A percentile compares a stretch with the other conserved stretches of the same genome.
These are phyloP conservation scores for Fusarium sp. DNA, from an alignment of 2,329 filamentous ascomycete species.

Conservation along the genomic window DNA sequence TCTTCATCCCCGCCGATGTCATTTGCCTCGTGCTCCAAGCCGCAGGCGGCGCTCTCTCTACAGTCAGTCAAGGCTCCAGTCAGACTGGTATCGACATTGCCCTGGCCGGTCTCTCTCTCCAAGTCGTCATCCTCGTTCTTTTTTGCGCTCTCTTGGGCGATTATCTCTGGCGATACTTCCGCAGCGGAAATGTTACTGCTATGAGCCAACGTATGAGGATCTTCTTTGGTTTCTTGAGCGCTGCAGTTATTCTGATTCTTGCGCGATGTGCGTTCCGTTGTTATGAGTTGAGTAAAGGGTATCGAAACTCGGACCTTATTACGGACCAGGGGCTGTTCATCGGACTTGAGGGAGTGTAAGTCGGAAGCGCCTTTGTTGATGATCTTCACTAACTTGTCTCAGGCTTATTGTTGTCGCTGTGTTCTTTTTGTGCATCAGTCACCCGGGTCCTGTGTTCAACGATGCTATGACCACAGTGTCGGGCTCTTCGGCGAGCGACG, in stretches of 20 bases:
- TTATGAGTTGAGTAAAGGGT: slow-evolving; percentile 73
- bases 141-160: slow-evolving; percentile 63
- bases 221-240: slow-evolving; percentile 65
- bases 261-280: slow-evolving; percentile 72
- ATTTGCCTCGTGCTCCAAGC: slow-evolving; percentile 68
- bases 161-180: slow-evolving; percentile 60
- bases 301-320: slow-evolving; percentile 65
- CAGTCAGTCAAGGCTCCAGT: slow-evolving; percentile 59
- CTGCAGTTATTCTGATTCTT: slow-evolving; percentile 70
- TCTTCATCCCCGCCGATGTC: slow-evolving; percentile 66
- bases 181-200: slow-evolving; percentile 23
- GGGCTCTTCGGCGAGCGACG: slow-evolving; percentile 12
- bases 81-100: slow-evolving; percentile 55
- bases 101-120: slow-evolving; percentile 67
- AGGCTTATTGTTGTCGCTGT: slow-evolving; percentile 54
- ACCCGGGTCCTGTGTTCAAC: slow-evolving; percentile 53
- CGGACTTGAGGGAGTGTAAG: slow-evolving; percentile 64
- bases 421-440: slow-evolving; percentile 53
- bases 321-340: slow-evolving; percentile 65
- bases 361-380: not conserved
- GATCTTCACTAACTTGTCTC: slow-evolving; percentile 9
- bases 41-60: slow-evolving; percentile 65
- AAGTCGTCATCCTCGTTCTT: slow-evolving; percentile 66
- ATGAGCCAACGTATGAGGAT: slow-evolving; percentile 46
- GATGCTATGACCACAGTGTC: slow-evolving; percentile 2